Evolutionary conservation across 352 stramenopile genomes (phyloP), one percentile per base, ranked within the genome.

Genomic region (Pythium aristosporum): DNA sequence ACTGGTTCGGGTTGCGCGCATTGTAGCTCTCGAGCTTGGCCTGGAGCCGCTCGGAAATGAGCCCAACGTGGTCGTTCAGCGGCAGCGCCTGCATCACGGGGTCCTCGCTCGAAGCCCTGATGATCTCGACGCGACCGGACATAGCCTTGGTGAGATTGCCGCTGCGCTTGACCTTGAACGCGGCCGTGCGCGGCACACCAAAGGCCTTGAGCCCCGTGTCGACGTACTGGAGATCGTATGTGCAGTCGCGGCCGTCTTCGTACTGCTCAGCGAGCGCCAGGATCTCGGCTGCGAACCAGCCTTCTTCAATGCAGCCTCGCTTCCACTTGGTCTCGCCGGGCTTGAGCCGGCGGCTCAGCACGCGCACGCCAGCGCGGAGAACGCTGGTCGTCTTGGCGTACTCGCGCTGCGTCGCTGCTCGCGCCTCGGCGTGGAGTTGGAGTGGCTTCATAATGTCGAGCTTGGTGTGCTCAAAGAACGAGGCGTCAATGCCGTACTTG

Each of bases 401-500:
- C 47, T 82, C 51, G 46, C 77, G 76, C 5, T 71, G 50, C 69
- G 79, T 89, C 11, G 78, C 76, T 30, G 79, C 75, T 44, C 77
- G 85, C 61, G 85, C 62, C 34, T 90, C 80, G 11, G 82, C 66
- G 68, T 97, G 87, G 28, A 93, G 70, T 57, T 92, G 76, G 11
- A 94, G 67, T 10, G 87, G 85, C 74, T 93, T 84, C 74, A 96
- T 91, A 48, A 92, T 89, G 65, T 97, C 89, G 13, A 98, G 75
- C 62, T 96, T 95, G 25, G 89, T 92, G 32, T 91, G 86, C 51
- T 94, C 80, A 12, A 97, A 94, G 61, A 96, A 97, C 57, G 87
- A 82, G 16, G 81, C 83, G 43, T 94, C 73, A 58, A 97, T 95
- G 36, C 77, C 80, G 64, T 98, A 97, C 69, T 97, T 97, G 77